Conservation (phyloP, 2,329 filamentous ascomycete genomes). For the Basipetospora sp. region DNA sequence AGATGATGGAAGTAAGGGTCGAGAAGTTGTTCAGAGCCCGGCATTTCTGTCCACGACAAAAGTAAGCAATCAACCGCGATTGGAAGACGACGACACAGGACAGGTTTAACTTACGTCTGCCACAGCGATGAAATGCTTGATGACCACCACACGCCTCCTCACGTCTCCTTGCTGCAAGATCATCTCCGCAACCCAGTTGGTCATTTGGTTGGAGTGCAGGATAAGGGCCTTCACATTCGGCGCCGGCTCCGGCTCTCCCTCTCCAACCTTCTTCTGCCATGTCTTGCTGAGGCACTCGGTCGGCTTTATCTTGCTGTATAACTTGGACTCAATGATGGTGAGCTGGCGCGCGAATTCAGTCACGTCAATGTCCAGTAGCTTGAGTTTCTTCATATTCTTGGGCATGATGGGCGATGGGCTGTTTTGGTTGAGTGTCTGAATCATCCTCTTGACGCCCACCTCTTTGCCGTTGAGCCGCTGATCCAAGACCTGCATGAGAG, state of each 20-base stretch:
- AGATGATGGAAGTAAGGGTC: conserved; percentile 92
- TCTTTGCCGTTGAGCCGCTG: conserved; percentile 82
- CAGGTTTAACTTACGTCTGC: conserved; percentile 60
- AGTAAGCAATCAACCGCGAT: not conserved
- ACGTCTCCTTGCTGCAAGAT: conserved; percentile 88
- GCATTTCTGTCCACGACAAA: conserved; percentile 55
- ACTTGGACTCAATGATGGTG: conserved; percentile 86
- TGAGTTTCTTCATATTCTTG: conserved; percentile 99
- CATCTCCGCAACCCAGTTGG: conserved; percentile 99
- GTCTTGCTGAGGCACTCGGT: conserved; percentile 97
- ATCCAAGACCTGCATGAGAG: conserved; percentile 74
- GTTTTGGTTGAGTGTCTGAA: conserved; percentile 70
- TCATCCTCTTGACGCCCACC: conserved; percentile 66
- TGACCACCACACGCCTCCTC: conserved; percentile 89
- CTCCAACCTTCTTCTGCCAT: conserved; percentile 87
- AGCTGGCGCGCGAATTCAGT: conserved; percentile 94
- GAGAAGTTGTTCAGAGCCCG: conserved; percentile 90
- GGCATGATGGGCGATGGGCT: conserved; percentile 82
- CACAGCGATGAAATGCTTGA: conserved; percentile 94
- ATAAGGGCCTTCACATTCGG: conserved; percentile 93
- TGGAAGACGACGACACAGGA: too few species aligned
- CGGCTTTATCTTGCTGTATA: conserved; percentile 91
- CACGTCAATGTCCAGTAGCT: conserved; percentile 92
- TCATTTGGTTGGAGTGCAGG: conserved; percentile 94
- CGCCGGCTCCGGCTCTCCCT: conserved; percentile 71